Evolutionary conservation across 2,329 filamentous ascomycete genomes (phyloP).

Genomic region (Apiospora malaysiana): DNA sequence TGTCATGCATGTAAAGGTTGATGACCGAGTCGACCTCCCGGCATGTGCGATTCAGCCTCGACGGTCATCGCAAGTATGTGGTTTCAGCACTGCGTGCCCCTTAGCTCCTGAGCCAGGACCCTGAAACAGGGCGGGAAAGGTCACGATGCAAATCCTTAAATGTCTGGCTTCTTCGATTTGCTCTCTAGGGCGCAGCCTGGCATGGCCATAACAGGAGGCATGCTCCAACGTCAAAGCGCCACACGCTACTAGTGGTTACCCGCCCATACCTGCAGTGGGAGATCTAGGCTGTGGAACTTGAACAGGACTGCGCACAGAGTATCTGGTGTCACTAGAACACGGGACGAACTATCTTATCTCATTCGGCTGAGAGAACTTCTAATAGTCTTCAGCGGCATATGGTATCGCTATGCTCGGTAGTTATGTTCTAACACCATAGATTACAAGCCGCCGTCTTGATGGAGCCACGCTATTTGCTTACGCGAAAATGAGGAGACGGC

Average conservation of each 20-base stretch:
- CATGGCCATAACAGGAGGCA: constrained; percentile 5
- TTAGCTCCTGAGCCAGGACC: background rate
- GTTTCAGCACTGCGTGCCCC: constrained; percentile 9
- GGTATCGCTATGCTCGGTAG: background rate
- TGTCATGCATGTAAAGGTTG: background rate
- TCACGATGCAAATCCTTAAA: constrained; percentile 1
- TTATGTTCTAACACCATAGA: background rate
- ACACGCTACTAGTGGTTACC: background rate
- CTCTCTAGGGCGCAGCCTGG: background rate
- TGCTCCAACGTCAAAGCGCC: constrained; percentile 16
- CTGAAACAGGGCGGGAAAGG: background rate
- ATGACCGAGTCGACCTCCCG: background rate
- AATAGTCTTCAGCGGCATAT: background rate
- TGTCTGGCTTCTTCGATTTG: background rate
- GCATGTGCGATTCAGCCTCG: background rate
- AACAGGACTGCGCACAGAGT: background rate
- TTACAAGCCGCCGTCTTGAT: background rate
- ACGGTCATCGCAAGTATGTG: background rate
- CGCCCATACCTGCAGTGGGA: background rate
- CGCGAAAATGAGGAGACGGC: background rate
- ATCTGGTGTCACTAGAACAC: background rate
- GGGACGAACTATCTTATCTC: background rate
- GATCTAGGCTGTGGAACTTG: background rate
- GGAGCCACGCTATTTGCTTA: background rate
- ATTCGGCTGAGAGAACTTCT: background rate